Conservation (phyloP, 2,329 filamentous ascomycete genomes). For the Onygena corvina region DNA sequence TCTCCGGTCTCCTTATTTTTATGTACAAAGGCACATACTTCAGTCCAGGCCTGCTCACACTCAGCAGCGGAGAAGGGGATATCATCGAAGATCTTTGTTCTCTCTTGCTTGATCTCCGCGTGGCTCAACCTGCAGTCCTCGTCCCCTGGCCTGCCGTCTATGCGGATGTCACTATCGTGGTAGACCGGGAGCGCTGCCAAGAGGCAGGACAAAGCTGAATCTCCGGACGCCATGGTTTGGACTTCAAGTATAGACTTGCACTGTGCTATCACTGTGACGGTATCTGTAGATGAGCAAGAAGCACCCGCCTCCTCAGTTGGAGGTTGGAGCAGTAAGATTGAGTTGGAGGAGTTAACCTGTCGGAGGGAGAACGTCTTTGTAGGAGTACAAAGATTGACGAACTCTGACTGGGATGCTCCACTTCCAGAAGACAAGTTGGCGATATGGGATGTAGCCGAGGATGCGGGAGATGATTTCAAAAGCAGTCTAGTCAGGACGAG, state of each 20-base stretch:
- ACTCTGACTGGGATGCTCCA: constrained; percentile 19
- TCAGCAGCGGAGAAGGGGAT: constrained; percentile 43
- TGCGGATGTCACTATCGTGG: background rate
- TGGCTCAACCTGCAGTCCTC: constrained; percentile 10
- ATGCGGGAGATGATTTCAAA: background rate
- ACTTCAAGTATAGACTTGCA: constrained; percentile 38
- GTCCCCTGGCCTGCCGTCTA: background rate
- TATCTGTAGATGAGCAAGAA: constrained; percentile 13
- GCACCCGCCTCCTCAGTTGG: constrained; percentile 16
- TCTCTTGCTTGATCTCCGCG: constrained; percentile 5
- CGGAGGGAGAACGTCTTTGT: constrained; percentile 48
- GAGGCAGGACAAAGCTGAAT: background rate
- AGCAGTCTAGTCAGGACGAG: background rate
- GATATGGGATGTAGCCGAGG: background rate
- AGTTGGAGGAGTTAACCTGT: constrained; percentile 55
- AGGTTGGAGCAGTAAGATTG: constrained; percentile 44
- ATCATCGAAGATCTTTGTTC: constrained; percentile 33
- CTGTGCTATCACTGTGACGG: constrained; percentile 33
- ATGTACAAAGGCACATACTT: constrained; percentile 43
- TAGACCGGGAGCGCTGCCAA: background rate
- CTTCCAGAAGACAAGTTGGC: background rate
- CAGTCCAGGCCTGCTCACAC: constrained; percentile 40
- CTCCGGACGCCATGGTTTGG: constrained; percentile 15
- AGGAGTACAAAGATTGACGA: constrained; percentile 48
- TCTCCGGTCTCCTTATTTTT: constrained; percentile 13